Percentiles rank a stretch among this genome's conserved stretches.
Evolutionary conservation across 83 land plant species (phyloP).

Genomic region (Diphasiastrum complanatum): DNA sequence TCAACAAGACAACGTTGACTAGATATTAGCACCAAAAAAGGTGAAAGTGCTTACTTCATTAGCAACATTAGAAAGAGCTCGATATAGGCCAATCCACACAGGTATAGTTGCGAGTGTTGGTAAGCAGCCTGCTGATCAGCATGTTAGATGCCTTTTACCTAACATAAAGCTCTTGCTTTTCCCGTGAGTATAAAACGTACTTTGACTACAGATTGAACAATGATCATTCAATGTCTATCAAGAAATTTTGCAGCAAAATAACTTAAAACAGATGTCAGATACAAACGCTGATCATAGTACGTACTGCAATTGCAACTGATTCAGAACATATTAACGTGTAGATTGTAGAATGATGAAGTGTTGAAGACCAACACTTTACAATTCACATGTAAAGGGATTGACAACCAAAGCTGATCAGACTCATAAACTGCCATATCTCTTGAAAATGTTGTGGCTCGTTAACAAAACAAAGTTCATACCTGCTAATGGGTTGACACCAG

Average conservation of each 20-base stretch:
- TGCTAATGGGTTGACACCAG: constrained; percentile 86
- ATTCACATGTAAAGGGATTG: neutral
- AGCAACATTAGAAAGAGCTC: constrained; percentile 98
- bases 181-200: neutral
- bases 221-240: too few relatives aligned
- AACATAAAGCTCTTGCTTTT: neutral
- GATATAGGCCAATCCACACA: constrained; percentile 94
- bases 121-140: constrained; percentile 55
- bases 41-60: constrained; percentile 59
- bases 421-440: too few relatives aligned
- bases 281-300: too few relatives aligned
- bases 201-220: too few relatives aligned
- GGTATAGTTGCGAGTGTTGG: constrained; percentile 98
- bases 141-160: neutral
- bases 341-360: too few relatives aligned
- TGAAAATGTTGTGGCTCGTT: too few relatives aligned
- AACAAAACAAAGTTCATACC: constrained; percentile 32
- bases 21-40: neutral
- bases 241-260: too few relatives aligned
- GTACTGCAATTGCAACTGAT: too few relatives aligned
- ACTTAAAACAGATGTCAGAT: too few relatives aligned
- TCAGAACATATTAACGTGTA: too few relatives aligned
- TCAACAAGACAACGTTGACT: neutral
- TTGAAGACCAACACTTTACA: neutral
- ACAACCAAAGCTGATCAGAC: too few relatives aligned